Evolutionary conservation across 345 rosid species (phyloP).

Genomic region (Boechera retrofracta): DNA sequence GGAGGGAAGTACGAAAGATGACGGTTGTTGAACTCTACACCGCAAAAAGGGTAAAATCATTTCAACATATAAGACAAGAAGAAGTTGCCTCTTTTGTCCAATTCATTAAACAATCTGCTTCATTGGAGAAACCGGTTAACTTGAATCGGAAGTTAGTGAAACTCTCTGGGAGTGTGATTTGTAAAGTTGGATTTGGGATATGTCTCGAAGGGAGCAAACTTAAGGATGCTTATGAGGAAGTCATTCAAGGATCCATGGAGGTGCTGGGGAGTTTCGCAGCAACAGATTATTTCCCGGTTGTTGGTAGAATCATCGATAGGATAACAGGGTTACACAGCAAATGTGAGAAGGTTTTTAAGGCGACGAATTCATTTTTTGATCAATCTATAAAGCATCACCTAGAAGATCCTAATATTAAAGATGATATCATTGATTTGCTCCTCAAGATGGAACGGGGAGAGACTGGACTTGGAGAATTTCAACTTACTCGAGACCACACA

Average conservation of each 20-base stretch:
- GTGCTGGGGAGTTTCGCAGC: slow-evolving; percentile 45
- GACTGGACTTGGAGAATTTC: slow-evolving; percentile 25
- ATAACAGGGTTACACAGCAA: slow-evolving; percentile 43
- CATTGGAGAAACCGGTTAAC: slow-evolving; percentile 34
- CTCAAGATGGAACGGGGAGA: slow-evolving; percentile 47
- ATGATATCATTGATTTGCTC: slow-evolving; percentile 58
- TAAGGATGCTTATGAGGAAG: slow-evolving; percentile 36
- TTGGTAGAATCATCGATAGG: slow-evolving; percentile 49
- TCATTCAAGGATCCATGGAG: slow-evolving; percentile 40
- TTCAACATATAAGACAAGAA: slow-evolving; percentile 45
- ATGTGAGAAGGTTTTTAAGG: slow-evolving; percentile 46
- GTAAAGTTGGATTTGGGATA: slow-evolving; percentile 49
- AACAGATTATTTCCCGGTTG: slow-evolving; percentile 43
- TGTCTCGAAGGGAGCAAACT: slow-evolving; percentile 43
- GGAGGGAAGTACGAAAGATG: slow-evolving; percentile 50
- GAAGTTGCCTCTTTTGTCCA: slow-evolving; percentile 43
- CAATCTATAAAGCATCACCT: slow-evolving; percentile 52
- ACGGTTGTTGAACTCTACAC: slow-evolving; percentile 49
- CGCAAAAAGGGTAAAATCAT: slow-evolving; percentile 47
- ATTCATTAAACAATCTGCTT: slow-evolving; percentile 36
- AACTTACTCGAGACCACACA: slow-evolving; percentile 51
- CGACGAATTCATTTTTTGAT: slow-evolving; percentile 49
- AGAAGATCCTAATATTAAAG: slow-evolving; percentile 34
- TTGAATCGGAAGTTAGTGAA: slow-evolving; percentile 39
- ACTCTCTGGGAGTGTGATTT: slow-evolving; percentile 41